Conservation (phyloP, 768 basidiomycete genomes). For the Termitomyces sp. region DNA sequence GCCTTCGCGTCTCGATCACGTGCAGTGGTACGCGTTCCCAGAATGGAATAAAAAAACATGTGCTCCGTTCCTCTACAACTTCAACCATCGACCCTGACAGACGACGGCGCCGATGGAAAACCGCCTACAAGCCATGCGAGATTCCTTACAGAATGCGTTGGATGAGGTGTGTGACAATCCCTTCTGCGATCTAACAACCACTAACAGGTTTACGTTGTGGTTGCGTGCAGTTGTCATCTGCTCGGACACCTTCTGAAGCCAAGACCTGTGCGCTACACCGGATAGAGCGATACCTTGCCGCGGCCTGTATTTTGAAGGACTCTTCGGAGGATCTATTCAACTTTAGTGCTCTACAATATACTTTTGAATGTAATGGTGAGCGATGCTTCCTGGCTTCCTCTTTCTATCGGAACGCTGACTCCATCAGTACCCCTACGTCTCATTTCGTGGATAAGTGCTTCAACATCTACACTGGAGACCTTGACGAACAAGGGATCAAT, state of each 20-base stretch:
- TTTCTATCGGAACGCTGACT: neutral
- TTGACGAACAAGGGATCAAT: conserved; percentile 38
- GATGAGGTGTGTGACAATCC: conserved; percentile 53
- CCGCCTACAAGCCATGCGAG: conserved; percentile 30
- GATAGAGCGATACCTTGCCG: conserved; percentile 51
- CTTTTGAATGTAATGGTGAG: conserved; percentile 82
- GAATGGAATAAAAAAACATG: conserved; percentile 22
- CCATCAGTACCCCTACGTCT: conserved; percentile 60
- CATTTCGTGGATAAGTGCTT: conserved; percentile 53
- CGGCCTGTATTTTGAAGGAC: conserved; percentile 38
- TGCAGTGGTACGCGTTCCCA: conserved; percentile 9
- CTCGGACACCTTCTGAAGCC: conserved; percentile 45
- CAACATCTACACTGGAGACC: conserved; percentile 45
- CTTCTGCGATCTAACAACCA: neutral
- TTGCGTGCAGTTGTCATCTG: conserved; percentile 53
- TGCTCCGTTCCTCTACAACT: conserved; percentile 13
- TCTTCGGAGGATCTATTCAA: conserved; percentile 39
- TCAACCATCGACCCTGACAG: conserved; percentile 12
- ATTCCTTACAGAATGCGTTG: conserved; percentile 52
- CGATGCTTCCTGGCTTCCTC: neutral
- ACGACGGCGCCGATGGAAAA: conserved; percentile 18
- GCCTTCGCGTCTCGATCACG: conserved; percentile 7
- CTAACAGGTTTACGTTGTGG: conserved; percentile 1
- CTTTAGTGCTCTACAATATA: conserved; percentile 67
- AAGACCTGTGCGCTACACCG: conserved; percentile 50